Base-by-base conservation (phyloP, 2,329 filamentous ascomycete genomes). In the Setomelanomma holmii region DNA sequence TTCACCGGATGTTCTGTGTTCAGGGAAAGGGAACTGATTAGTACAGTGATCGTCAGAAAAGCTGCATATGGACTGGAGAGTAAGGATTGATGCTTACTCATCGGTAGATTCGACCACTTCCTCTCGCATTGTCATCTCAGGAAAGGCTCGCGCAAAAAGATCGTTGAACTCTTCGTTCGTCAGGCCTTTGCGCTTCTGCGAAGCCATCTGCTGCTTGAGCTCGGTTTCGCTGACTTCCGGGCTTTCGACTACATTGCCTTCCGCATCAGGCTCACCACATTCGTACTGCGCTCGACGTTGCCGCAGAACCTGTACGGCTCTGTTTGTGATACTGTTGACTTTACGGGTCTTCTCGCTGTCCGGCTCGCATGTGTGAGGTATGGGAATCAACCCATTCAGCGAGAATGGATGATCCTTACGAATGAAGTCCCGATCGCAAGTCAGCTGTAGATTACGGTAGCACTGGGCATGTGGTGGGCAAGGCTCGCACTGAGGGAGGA, bases 401-500 rank as follows among this genome's bases (percentile, higher is more conserved):
- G 92, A 89, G 19, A 98, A 80, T 1, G 93, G 93, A 71, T 98
- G 93, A 1, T 87, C 85, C 67, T 89, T 89, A 33, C 95, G 81
- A 40, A 99, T 84, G 68, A 96, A 99, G 69, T 93, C 95, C 45
- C 84, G 82, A 63, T 97, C 92, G 74, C 95, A 99, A 21, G 84
- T 83, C 7, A 90, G 89, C 27, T 87, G 82, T 58, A 95, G 87
- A 53, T 91, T 85, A 19, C 85, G 82, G 67, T 89, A 95, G 77
- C 95, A 99, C 68, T 90, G 91, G 0, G 95, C 95, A 75, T 99
- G 93, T 38, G 85, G 81, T 14, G 96, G 95, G 72, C 95, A 99
- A 24, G 87, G 87, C 72, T 98, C 93, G 72, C 95, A 99, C 62
- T 89, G 83, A 11, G 93, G 93, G 23, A 91, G 81, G 4, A 93